phyloP scores from a whole-genome alignment of 2,329 filamentous ascomycete species.

The Cucurbitaria berberidis region DNA sequence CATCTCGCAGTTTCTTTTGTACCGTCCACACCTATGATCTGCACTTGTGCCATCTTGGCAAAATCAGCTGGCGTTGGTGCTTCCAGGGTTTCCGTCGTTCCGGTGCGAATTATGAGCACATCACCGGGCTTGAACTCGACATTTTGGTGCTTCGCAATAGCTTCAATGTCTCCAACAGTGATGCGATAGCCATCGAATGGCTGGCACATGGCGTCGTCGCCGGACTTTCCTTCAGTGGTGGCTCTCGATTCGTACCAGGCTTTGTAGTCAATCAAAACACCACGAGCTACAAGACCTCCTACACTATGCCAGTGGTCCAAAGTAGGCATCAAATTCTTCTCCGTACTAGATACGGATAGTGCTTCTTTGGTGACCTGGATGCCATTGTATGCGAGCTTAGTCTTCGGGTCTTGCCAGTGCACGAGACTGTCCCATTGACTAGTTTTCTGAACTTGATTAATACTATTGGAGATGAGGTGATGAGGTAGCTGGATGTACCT shows the following conservation, averaged over 20 bases:
- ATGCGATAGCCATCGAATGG: constrained; percentile 22
- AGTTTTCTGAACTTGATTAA: not conserved
- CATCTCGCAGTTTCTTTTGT: constrained; percentile 59
- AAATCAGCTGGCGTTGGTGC: constrained; percentile 10
- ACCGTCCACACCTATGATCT: constrained; percentile 16
- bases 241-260: constrained; percentile 18
- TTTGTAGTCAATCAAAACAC: constrained; percentile 17
- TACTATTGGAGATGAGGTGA: not conserved
- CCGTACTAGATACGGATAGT: constrained; percentile 8
- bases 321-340: constrained; percentile 17
- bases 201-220: constrained; percentile 13
- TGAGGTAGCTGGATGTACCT: constrained; percentile 16
- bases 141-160: constrained; percentile 9
- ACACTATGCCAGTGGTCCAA: constrained; percentile 19
- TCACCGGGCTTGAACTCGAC: constrained; percentile 18
- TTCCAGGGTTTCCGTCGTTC: constrained; percentile 13
- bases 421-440: constrained; percentile 40
- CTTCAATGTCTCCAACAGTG: constrained; percentile 15
- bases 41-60: constrained; percentile 10
- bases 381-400: constrained; percentile 20
- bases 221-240: constrained; percentile 8
- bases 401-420: constrained; percentile 23
- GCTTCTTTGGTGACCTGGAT: constrained; percentile 15
- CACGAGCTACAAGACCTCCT: constrained; percentile 19
- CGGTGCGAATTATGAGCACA: constrained; percentile 29